These are phyloP conservation scores for Clonostachys rosea DNA, from an alignment of 2,329 filamentous ascomycete species.

Conservation along the genomic window DNA sequence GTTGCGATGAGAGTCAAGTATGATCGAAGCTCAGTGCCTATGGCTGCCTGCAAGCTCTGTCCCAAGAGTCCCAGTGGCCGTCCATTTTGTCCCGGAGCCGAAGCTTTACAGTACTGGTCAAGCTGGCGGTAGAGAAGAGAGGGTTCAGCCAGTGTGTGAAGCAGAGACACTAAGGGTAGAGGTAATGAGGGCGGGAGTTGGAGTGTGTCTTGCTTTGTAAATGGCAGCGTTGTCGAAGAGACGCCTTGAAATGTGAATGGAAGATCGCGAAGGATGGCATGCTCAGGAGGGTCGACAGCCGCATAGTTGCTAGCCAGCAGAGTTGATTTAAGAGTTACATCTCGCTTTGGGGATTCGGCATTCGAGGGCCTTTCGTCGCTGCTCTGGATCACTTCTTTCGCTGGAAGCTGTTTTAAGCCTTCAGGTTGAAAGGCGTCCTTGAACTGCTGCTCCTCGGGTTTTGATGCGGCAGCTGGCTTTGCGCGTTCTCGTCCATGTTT, in stretches of 20 bases:
- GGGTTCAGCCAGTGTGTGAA: conserved; percentile 88
- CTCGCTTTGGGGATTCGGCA: conserved; percentile 29
- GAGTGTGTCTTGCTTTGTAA: conserved; percentile 63
- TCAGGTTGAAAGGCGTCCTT: conserved; percentile 50
- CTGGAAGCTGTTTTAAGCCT: conserved; percentile 39
- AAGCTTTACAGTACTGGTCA: conserved; percentile 75
- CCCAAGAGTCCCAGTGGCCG: conserved; percentile 80
- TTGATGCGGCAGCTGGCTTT: conserved; percentile 25
- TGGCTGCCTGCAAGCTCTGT: conserved; percentile 85
- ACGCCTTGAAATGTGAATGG: conserved; percentile 92
- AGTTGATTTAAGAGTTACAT: conserved; percentile 53
- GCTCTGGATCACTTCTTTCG: conserved; percentile 29
- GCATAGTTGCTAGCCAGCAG: conserved; percentile 52
- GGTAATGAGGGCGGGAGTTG: conserved; percentile 77
- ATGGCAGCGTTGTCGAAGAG: conserved; percentile 79
- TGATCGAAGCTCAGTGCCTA: conserved; percentile 78
- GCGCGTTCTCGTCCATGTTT: conserved; percentile 29
- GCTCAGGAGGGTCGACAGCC: conserved; percentile 58
- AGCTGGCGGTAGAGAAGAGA: conserved; percentile 85
- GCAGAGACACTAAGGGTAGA: conserved; percentile 76
- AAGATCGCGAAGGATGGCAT: conserved; percentile 68
- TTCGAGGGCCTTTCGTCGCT: conserved; percentile 25
- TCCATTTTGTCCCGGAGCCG: conserved; percentile 60
- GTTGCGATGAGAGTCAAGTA: conserved; percentile 91
- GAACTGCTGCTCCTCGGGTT: conserved; percentile 41